Base-by-base conservation (phyloP, 108 stramenopile genomes). In the Skeletonema costatum region DNA sequence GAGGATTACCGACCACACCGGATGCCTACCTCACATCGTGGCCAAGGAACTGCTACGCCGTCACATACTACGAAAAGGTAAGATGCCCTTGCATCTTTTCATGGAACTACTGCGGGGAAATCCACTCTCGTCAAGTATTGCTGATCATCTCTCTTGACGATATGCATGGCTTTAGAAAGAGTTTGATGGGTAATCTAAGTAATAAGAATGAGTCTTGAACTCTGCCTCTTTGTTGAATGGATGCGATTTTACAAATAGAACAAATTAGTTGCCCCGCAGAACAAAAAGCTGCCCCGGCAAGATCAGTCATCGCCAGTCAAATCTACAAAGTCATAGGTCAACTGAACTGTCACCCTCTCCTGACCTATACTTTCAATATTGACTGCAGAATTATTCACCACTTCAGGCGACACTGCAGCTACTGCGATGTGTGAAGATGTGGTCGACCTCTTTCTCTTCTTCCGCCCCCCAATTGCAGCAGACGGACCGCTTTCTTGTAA, bases 81-180 rank as follows among this genome's bases (percentile, higher is more conserved):
- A 61, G 61, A 51, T 82, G 81, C 44, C 76, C 76, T 5, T 82
- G 81, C 46, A 32, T 82, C 4, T 82, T 73, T 33, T 68, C 81
- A 9, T 82, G 76, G 42, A 68, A 51, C 14, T 78, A 41, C 21
- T 82, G 81, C 69, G 72, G 46, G 30, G 76, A 82, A 59, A 74
- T 77, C 1, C 76, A 82, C 32, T 78, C 71, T 25, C 58, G 66
- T 3, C 71, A 75, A 36, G 33, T 78, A 5, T 6, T 73, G 76
- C 11, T 82, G 12, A 29, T 75, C 29, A 66, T 81, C 16, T 35
- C 68, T 48, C 48, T 81, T 6, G 69, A 74, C 66, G 80, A 75
- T 39, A 70, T 74, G 64, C n/a, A 53, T 60, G 10, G 14, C 32
- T 78, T 78, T 39, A 71, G 71, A 48, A 78, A 46, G 38, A 65